phyloP scores from a whole-genome alignment of 768 basidiomycete genomes.

The Lactarius akahatsu region DNA sequence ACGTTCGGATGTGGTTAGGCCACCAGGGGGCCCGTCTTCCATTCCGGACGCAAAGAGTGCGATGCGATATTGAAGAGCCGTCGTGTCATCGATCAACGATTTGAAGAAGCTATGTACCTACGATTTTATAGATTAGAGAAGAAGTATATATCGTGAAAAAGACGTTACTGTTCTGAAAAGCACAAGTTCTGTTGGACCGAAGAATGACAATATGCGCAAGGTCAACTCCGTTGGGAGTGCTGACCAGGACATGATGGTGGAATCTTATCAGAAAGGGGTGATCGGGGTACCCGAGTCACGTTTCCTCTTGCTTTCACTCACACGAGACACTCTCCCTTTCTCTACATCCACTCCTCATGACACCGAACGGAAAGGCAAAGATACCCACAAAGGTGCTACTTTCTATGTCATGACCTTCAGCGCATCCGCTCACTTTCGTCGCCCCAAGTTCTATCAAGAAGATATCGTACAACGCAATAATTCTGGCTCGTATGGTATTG shows the following conservation, averaged over 20 bases:
- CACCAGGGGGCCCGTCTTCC: conserved; percentile 20
- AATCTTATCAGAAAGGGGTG: conserved; percentile 20
- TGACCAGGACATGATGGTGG: background rate
- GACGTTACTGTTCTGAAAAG: conserved; percentile 14
- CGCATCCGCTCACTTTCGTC: background rate
- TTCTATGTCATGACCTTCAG: background rate
- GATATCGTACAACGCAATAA: conserved; percentile 41
- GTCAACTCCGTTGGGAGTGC: conserved; percentile 18
- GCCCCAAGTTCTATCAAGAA: conserved; percentile 40
- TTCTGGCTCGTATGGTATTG: conserved; percentile 50
- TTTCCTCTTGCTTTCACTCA: conserved; percentile 3
- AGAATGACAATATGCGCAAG: conserved; percentile 12
- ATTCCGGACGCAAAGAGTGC: conserved; percentile 19
- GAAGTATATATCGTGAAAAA: background rate
- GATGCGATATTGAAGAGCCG: conserved; percentile 22
- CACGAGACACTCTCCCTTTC: conserved; percentile 7
- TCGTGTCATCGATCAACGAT: conserved; percentile 16
- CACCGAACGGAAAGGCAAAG: conserved; percentile 30
- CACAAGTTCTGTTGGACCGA: conserved; percentile 9
- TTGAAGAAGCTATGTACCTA: conserved; percentile 22
- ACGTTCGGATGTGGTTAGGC: conserved; percentile 6
- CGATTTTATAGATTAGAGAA: background rate
- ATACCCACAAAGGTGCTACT: conserved; percentile 38
- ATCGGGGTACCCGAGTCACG: conserved; percentile 25
- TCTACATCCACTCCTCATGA: conserved; percentile 31